Evolutionary conservation across 495 filamentous ascomycete species (phyloP), one percentile per base, ranked within the genome.

Genomic region (Ascobolus immersus): DNA sequence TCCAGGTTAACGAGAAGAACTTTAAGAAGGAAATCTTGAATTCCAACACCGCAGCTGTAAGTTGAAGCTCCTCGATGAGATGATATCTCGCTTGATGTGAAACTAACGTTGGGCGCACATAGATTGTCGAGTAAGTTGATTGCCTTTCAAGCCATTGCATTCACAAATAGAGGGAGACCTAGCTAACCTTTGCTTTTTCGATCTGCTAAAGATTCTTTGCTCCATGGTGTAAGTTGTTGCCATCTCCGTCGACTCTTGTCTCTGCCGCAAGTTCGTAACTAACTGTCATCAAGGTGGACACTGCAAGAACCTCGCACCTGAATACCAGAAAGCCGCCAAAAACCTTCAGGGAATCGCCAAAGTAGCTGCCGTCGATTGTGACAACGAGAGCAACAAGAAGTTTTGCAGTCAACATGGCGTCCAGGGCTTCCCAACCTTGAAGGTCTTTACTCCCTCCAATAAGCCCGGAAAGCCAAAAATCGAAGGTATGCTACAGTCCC

Each of bases 361-460:
- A 45, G 84, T 94, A 19, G 89, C 76, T 9, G 86, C 86, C 21
- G 61, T 99, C 42, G 77, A 99, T 52, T 99, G 86, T 55, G 86
- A 94, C 42, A 81, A 90, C 17, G 89, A 94, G 25, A 59, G 60
- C 33, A 99, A 99, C 60, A 94, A 94, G 54, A 59, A 62, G 3
- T 65, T 94, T 44, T 99, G 86, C 52, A 69, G 76, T 24, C 53
- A 58, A 33, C 78, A 93, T 70, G 86, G 84, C 29, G 71, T 99
- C 15, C 64, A 91, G 56, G 86, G 86, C 26, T 99, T 93, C 60
- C 86, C 86, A 2, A 94, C 86, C 1, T 59, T 99, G 35, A 99
- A 99, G 62, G 84, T 91, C 37, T 66, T 94, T 41, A 70, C 67
- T 25, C 89, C 86, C 0, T 67, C 67, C 32, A 84, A 81, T 53